Percentiles rank a stretch among this genome's conserved stretches.
Evolutionary conservation across 129 eudicot species (phyloP).

Genomic region (Centaurea solstitialis): DNA sequence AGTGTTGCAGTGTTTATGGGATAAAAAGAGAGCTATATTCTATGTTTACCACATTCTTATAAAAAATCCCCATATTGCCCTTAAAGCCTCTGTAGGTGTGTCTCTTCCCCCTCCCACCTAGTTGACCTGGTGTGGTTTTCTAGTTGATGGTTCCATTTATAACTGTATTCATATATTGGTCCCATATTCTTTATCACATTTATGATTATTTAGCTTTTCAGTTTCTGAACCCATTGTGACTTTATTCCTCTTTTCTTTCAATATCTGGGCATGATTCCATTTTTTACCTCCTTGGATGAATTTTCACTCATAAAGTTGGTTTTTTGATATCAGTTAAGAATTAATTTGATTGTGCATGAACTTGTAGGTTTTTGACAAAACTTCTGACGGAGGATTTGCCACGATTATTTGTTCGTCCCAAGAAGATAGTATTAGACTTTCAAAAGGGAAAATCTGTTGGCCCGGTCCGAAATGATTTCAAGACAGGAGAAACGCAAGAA

Average conservation of each 20-base stretch:
- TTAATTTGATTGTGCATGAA: slow-evolving; percentile 3
- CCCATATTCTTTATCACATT: no score
- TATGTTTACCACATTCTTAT: no score
- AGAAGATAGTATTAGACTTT: slow-evolving; percentile 89
- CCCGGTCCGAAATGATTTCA: slow-evolving; percentile 61
- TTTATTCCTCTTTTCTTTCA: neutral
- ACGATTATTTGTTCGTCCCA: slow-evolving; percentile 92
- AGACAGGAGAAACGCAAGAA: slow-evolving; percentile 81
- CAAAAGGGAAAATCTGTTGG: slow-evolving; percentile 91
- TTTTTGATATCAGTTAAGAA: neutral
- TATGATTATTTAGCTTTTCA: no score
- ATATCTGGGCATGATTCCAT: neutral
- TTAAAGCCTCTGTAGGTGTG: no score
- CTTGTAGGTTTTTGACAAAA: slow-evolving; percentile 83
- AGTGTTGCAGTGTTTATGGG: no score
- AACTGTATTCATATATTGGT: no score
- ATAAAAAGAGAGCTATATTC: no score
- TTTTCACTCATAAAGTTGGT: neutral
- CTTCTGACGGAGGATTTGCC: slow-evolving; percentile 98
- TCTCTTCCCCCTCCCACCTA: no score
- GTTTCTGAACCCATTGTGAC: neutral
- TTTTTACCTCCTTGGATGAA: neutral
- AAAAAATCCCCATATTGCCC: no score
- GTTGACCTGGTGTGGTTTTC: no score
- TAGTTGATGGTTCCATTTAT: no score